Evolutionary conservation across 2,329 filamentous ascomycete species (phyloP).

Genomic region (Mycosphaerelloides madeirae): DNA sequence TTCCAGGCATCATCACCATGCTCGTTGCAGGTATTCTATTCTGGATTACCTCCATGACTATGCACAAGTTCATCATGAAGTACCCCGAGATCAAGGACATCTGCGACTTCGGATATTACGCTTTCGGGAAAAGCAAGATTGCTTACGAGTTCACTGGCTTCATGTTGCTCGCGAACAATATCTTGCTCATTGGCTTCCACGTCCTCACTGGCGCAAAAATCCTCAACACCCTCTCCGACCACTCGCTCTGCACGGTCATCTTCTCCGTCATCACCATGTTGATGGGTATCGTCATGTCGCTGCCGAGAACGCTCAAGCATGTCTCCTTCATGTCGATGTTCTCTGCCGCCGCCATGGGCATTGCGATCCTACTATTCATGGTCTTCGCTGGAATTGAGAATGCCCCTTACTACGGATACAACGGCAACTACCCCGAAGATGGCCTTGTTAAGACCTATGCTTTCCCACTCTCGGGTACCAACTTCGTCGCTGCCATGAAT

Average conservation of each 20-base stretch:
- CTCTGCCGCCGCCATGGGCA: conserved; percentile 46
- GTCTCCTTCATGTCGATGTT: conserved; percentile 51
- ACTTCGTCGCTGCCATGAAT: conserved; percentile 47
- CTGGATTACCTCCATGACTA: conserved; percentile 49
- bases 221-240: conserved; percentile 47
- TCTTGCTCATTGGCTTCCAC: conserved; percentile 49
- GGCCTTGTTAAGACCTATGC: conserved; percentile 46
- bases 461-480: conserved; percentile 45
- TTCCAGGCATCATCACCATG: conserved; percentile 47
- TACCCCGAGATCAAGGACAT: conserved; percentile 48
- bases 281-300: conserved; percentile 46
- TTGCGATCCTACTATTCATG: conserved; percentile 48
- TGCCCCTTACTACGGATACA: conserved; percentile 44
- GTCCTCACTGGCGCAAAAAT: conserved; percentile 48
- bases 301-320: conserved; percentile 44
- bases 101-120: conserved; percentile 48
- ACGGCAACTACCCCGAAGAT: conserved; percentile 42
- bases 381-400: conserved; percentile 46
- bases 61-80: conserved; percentile 52
- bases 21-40: conserved; percentile 43
- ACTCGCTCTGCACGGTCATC: conserved; percentile 46
- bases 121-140: conserved; percentile 40
- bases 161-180: conserved; percentile 51
- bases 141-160: conserved; percentile 45
- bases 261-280: conserved; percentile 45